A percentile compares a stretch with the other conserved stretches of the same genome.
phyloP scores from a whole-genome alignment of 2,329 filamentous ascomycete genomes.

The Aspergillus sp. region DNA sequence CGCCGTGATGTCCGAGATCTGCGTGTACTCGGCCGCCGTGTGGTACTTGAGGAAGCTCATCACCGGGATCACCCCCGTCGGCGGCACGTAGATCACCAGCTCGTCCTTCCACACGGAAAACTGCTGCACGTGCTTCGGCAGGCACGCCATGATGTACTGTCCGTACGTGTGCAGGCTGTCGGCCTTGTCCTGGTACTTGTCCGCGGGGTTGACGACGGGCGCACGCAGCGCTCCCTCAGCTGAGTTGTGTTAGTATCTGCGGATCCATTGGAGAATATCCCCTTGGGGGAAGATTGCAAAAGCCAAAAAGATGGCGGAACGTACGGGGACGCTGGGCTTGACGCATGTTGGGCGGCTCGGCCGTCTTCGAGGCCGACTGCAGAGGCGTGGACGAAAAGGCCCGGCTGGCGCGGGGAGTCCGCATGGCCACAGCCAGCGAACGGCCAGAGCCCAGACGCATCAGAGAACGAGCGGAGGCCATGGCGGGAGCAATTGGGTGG shows the following conservation, averaged over 20 bases:
- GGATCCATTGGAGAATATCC: background rate
- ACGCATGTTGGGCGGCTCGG: constrained; percentile 66
- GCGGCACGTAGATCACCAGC: constrained; percentile 88
- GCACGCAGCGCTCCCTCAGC: constrained; percentile 65
- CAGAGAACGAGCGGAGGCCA: constrained; percentile 47
- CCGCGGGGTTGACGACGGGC: constrained; percentile 83
- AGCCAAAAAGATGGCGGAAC: too few species aligned
- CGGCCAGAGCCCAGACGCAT: constrained; percentile 44
- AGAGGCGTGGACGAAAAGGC: constrained; percentile 41
- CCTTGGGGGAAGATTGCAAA: background rate
- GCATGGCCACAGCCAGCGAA: constrained; percentile 35
- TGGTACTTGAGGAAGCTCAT: constrained; percentile 97
- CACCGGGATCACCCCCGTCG: constrained; percentile 82
- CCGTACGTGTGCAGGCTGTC: constrained; percentile 91
- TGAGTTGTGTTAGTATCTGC: constrained; percentile 19
- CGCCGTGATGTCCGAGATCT: constrained; percentile 86
- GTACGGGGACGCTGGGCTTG: constrained; percentile 54
- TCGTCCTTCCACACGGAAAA: constrained; percentile 99
- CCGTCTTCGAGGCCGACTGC: constrained; percentile 45
- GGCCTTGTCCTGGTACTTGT: constrained; percentile 86
- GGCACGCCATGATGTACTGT: constrained; percentile 91
- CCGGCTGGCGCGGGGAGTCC: constrained; percentile 33
- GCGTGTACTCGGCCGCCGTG: constrained; percentile 94
- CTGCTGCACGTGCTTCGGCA: constrained; percentile 98
- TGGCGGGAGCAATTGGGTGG: constrained; percentile 34